Evolutionary conservation across 2,329 filamentous ascomycete genomes (phyloP).

Genomic region (Talaromyces sp.): DNA sequence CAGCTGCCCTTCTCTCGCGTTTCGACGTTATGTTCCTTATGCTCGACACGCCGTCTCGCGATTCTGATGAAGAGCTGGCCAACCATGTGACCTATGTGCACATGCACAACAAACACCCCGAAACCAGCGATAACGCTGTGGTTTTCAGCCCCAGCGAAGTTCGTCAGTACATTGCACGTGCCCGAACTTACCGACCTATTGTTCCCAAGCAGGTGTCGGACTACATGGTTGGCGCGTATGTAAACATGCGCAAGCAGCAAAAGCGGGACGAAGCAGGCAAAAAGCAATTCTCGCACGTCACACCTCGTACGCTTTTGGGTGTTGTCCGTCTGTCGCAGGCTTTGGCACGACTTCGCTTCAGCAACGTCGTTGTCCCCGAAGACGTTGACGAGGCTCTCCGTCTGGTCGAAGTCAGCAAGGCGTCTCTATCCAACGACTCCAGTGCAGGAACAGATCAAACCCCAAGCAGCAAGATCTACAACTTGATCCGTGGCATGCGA

Average conservation of each 20-base stretch:
- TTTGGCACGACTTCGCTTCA: constrained; percentile 85
- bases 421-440: constrained; percentile 73
- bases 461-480: constrained; percentile 86
- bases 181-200: constrained; percentile 79
- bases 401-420: constrained; percentile 88
- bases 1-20: constrained; percentile 91
- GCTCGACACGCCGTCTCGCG: constrained; percentile 85
- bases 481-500: constrained; percentile 81
- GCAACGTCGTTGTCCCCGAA: constrained; percentile 75
- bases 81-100: constrained; percentile 95
- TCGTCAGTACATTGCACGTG: constrained; percentile 90
- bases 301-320: constrained; percentile 86
- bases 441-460: constrained; percentile 63
- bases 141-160: constrained; percentile 91
- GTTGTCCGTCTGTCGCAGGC: constrained; percentile 91
- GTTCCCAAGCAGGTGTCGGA: constrained; percentile 83
- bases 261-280: constrained; percentile 86
- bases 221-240: constrained; percentile 96
- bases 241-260: constrained; percentile 86
- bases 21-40: constrained; percentile 97
- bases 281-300: constrained; percentile 90
- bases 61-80: constrained; percentile 86
- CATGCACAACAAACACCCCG: constrained; percentile 92
- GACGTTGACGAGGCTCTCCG: constrained; percentile 94
- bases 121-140: constrained; percentile 61